Evolutionary conservation across 1,284 basidiomycete species (phyloP).

Genomic region (Trichosporon coremiiforme): DNA sequence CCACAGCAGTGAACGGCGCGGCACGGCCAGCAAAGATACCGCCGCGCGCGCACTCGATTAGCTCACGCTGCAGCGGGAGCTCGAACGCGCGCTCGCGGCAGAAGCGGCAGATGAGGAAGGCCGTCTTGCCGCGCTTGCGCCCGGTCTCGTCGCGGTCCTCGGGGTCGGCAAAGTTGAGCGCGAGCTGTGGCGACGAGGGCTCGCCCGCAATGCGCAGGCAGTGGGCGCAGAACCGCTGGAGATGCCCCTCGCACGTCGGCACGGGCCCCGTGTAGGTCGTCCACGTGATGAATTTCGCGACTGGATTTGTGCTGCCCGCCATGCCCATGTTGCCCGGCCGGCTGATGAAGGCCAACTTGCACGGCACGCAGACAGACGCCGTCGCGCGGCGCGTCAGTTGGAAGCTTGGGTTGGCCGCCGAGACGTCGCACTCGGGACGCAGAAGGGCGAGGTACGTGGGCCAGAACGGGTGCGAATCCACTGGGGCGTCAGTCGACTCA

Average conservation of each 20-base stretch:
- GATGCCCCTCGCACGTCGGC: constrained; percentile 36
- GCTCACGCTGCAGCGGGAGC: constrained; percentile 20
- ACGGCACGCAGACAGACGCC: constrained; percentile 25
- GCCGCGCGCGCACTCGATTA: constrained; percentile 31
- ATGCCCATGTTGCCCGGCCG: too few species aligned
- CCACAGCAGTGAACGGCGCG: constrained; percentile 3
- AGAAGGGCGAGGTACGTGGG: constrained; percentile 25
- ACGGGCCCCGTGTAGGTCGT: constrained; percentile 30
- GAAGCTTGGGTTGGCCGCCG: constrained; percentile 11
- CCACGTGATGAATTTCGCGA: constrained; percentile 22
- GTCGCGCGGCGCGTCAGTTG: constrained; percentile 13
- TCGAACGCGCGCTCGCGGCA: constrained; percentile 32
- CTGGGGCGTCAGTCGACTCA: constrained; percentile 24
- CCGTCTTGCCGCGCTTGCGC: neutral
- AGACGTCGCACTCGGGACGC: constrained; percentile 18
- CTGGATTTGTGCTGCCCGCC: neutral
- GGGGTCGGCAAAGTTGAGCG: constrained; percentile 20
- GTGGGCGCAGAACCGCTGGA: constrained; percentile 30
- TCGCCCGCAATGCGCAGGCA: constrained; percentile 28
- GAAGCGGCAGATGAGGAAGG: constrained; percentile 24
- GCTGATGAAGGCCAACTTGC: constrained; percentile 15
- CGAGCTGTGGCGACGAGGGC: constrained; percentile 7
- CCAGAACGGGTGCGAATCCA: constrained; percentile 44
- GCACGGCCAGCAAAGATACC: constrained; percentile 24
- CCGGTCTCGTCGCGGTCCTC: constrained; percentile 31